These are phyloP conservation scores for Smithsoniella earleae DNA, from an alignment of 163 green algal genomes.

Conservation along the genomic window DNA sequence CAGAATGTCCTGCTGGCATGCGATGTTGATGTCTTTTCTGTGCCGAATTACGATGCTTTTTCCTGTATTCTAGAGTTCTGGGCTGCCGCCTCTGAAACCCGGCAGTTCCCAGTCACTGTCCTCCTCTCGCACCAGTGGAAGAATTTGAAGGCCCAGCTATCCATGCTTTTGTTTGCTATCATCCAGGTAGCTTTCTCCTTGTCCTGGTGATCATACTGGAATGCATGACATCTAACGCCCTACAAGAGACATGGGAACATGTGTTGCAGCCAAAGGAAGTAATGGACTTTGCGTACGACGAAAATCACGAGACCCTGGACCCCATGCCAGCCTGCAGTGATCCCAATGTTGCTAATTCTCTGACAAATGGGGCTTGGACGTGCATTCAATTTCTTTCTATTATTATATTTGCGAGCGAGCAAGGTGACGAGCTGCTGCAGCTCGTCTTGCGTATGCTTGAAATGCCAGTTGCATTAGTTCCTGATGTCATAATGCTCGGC, in stretches of 20 bases:
- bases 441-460: constrained; percentile 18
- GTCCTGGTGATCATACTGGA: neutral
- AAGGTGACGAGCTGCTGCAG: constrained; percentile 2
- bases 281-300: neutral
- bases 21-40: neutral
- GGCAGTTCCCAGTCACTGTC: neutral
- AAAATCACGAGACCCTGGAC: neutral
- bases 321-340: neutral
- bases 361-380: constrained; percentile 19
- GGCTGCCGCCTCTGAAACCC: neutral
- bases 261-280: neutral
- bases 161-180: constrained; percentile 3
- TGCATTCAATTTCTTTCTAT: constrained; percentile 26
- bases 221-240: neutral
- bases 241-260: neutral
- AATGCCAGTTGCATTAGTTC: neutral
- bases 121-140: constrained; percentile 2
- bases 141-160: constrained; percentile 10
- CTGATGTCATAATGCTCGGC: neutral
- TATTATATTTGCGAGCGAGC: constrained; percentile 17
- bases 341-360: neutral
- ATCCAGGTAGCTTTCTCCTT: neutral
- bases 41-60: constrained; percentile 4
- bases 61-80: neutral
- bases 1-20: neutral